These are phyloP conservation scores for Sarocladium kiliense DNA, from an alignment of 2,329 filamentous ascomycete genomes.

Conservation along the genomic window DNA sequence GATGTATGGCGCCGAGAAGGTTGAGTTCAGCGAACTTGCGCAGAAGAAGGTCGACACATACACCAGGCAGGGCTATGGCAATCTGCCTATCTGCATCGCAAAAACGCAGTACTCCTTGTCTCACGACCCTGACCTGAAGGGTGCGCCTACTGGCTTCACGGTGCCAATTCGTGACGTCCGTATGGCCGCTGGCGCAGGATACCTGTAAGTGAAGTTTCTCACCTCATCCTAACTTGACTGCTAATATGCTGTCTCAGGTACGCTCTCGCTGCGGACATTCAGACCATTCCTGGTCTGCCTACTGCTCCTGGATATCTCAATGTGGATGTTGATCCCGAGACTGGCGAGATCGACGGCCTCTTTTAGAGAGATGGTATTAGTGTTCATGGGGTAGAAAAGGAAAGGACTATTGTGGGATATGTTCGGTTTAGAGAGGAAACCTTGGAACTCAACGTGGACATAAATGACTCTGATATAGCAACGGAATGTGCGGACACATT, in stretches of 20 bases:
- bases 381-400: neutral
- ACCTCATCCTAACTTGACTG: slow-evolving; percentile 13
- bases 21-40: slow-evolving; percentile 90
- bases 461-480: neutral
- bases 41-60: slow-evolving; percentile 97
- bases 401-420: neutral
- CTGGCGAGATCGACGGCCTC: slow-evolving; percentile 80
- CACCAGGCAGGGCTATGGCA: slow-evolving; percentile 83
- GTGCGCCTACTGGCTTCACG: slow-evolving; percentile 89
- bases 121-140: slow-evolving; percentile 90
- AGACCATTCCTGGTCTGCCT: slow-evolving; percentile 93
- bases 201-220: slow-evolving; percentile 56
- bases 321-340: slow-evolving; percentile 77
- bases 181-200: slow-evolving; percentile 90
- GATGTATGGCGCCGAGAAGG: slow-evolving; percentile 88
- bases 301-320: slow-evolving; percentile 95
- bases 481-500: neutral
- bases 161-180: slow-evolving; percentile 91
- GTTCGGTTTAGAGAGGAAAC: neutral
- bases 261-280: slow-evolving; percentile 92
- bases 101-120: slow-evolving; percentile 98
- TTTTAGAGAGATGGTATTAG: slow-evolving; percentile 61
- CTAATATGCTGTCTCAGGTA: slow-evolving; percentile 54
- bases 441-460: slow-evolving; percentile 6
- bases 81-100: slow-evolving; percentile 91